phyloP scores from a whole-genome alignment of 2,329 filamentous ascomycete species.

The Delphinella strobiligena region DNA sequence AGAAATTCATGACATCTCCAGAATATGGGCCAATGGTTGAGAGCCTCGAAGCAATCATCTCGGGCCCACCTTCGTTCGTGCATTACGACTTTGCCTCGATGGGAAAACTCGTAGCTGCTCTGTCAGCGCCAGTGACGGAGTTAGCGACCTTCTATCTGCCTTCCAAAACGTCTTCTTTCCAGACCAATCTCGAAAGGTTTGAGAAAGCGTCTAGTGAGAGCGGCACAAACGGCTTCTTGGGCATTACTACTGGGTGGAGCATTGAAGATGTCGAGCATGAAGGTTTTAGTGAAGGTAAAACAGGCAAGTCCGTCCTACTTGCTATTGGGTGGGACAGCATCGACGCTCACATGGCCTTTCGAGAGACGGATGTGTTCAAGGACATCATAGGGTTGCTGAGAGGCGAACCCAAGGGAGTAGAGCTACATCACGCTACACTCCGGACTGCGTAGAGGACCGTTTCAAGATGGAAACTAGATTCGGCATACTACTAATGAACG shows the following conservation, averaged over 20 bases:
- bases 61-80: constrained; percentile 16
- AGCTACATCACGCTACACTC: constrained; percentile 21
- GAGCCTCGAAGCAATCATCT: constrained; percentile 18
- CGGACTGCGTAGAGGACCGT: not conserved
- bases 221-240: constrained; percentile 15
- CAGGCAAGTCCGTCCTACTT: constrained; percentile 30
- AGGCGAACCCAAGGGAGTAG: constrained; percentile 28
- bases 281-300: constrained; percentile 16
- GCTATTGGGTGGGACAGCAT: constrained; percentile 41
- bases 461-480: too few species aligned
- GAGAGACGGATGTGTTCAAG: constrained; percentile 33
- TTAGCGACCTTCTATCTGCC: constrained; percentile 34
- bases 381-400: constrained; percentile 29
- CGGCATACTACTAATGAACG: too few species aligned
- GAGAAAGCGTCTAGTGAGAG: constrained; percentile 21
- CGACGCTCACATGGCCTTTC: constrained; percentile 36
- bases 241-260: constrained; percentile 24
- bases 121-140: constrained; percentile 37
- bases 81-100: constrained; percentile 23
- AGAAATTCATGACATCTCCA: constrained; percentile 25
- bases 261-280: constrained; percentile 17
- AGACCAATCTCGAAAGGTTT: constrained; percentile 27
- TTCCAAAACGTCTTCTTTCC: constrained; percentile 20
- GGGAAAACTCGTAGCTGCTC: constrained; percentile 11
- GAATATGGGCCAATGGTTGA: constrained; percentile 28